A percentile compares a stretch with the other conserved stretches of the same genome.
Conservation (phyloP, 106 monocot species). For the Vanilla planifolia region DNA sequence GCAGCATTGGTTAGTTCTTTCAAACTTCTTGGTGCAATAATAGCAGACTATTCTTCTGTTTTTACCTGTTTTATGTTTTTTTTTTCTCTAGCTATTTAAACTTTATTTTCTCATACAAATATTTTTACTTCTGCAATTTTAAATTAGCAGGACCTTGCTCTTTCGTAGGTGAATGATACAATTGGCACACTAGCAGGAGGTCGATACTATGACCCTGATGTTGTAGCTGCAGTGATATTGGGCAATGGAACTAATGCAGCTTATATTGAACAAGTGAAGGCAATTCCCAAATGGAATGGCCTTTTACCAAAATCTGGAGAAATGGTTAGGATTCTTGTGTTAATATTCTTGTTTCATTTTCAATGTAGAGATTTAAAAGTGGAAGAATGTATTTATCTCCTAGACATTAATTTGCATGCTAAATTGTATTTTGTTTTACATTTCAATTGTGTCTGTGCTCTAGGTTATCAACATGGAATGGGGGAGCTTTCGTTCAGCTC, state of each 20-base stretch:
- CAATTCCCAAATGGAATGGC: slow-evolving; percentile 94
- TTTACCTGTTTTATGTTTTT: no score
- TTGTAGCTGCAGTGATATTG: slow-evolving; percentile 85
- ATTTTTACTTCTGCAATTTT: slow-evolving; percentile 6
- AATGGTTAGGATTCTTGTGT: slow-evolving; percentile 61
- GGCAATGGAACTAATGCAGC: slow-evolving; percentile 99
- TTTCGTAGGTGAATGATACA: slow-evolving; percentile 82
- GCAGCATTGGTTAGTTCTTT: slow-evolving; percentile 57
- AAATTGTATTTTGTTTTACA: not conserved
- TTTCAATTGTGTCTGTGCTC: not conserved
- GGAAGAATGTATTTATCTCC: not conserved
- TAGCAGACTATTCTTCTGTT: not conserved
- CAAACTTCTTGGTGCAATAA: not conserved
- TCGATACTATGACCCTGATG: slow-evolving; percentile 73
- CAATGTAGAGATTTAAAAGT: not conserved
- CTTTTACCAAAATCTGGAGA: slow-evolving; percentile 80
- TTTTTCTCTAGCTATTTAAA: no score
- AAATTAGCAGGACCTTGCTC: no score
- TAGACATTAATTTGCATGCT: not conserved
- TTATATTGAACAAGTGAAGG: slow-evolving; percentile 80
- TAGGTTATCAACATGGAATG: slow-evolving; percentile 99
- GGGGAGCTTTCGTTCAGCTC: slow-evolving; percentile 87
- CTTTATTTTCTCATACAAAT: not conserved
- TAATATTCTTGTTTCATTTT: not conserved
- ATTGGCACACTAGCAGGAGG: slow-evolving; percentile 95